These are phyloP conservation scores for Neurospora sublineolata DNA, from an alignment of 495 filamentous ascomycete species.

Conservation along the genomic window DNA sequence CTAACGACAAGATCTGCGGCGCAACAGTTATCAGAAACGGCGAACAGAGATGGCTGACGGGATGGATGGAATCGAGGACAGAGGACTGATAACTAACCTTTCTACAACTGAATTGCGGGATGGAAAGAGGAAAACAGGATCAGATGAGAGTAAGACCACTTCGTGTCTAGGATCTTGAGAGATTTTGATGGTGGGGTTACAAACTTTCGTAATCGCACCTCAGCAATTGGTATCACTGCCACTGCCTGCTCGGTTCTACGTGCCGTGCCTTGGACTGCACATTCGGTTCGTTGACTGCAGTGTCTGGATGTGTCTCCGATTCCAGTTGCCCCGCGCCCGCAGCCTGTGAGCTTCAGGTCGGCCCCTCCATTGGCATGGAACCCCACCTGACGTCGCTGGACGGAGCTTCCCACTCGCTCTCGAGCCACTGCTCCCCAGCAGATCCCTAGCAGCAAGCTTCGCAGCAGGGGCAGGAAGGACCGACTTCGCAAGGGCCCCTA, in stretches of 20 bases:
- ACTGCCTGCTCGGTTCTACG: not conserved
- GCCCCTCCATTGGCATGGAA: not conserved
- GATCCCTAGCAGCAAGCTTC: not conserved
- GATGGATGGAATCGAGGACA: not conserved
- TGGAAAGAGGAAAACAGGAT: not conserved
- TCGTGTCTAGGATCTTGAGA: not conserved
- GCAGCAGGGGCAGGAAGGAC: not conserved
- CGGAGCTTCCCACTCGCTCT: not conserved
- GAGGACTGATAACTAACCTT: not conserved
- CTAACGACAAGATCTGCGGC: not conserved
- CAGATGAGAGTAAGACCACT: not conserved
- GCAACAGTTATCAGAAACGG: not conserved
- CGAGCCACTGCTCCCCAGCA: not conserved
- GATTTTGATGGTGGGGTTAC: not conserved
- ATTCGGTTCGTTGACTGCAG: not conserved
- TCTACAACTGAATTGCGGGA: not conserved
- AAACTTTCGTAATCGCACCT: not conserved
- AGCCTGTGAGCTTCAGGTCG: not conserved
- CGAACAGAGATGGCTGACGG: not conserved
- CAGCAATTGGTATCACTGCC: not conserved
- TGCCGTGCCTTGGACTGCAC: not conserved
- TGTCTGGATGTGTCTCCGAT: not conserved
- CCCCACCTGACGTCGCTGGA: conserved; percentile 16
- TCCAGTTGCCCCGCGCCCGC: not conserved
- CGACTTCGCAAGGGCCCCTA: not conserved